Evolutionary conservation across 176 grass and related monocot species (phyloP), one percentile per base, ranked within the genome.

Genomic region (Oryza punctata): DNA sequence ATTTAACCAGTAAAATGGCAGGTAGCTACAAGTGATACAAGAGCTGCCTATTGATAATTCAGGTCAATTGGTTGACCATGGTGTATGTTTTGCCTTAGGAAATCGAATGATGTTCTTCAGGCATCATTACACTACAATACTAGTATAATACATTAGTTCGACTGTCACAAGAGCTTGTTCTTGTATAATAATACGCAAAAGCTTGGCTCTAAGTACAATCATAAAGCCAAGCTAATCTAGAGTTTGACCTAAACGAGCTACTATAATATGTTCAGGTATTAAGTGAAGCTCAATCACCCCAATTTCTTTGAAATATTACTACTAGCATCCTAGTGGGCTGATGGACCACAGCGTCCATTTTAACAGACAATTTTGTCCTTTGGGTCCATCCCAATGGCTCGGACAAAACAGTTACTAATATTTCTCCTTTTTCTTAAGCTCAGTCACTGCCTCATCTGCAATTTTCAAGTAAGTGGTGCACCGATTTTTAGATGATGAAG

Each of bases 61-160:
- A 2, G 26, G 78, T 86, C 78, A 90, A 80, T 80, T 89, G 29
- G 78, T 71, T 90, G 88, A 78, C 76, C 47, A 21, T 19, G 37
- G 18, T 65, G 30, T 70, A 85, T 82, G 65, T 78, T 77, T 24
- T 77, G 67, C 73, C 73, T 78, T 72, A 65, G 67, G 27, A 73
- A 86, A 77, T 46, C 0, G 67, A 43, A 33, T 59, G 44, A 81
- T 86, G 59, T 82, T 86, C 83, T 78, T 81, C 66, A 18, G 67
- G 61, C 78, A 77, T 85, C 60, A 85, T 82, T 45, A 81, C 83
- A 57, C 66, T n/a, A 10, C 50, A 57, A 21, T n/a, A 57, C 52
- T 69, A 57, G 12, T 9, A 21, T n/a, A n/a, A 5, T 69, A 54
- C 19, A 12, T 63, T 49, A 69, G 77, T 80, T 70, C 14, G 57